Percentiles rank a stretch among this genome's conserved stretches.
phyloP scores from a whole-genome alignment of 768 basidiomycete species.

The Plicaturopsis crispa region DNA sequence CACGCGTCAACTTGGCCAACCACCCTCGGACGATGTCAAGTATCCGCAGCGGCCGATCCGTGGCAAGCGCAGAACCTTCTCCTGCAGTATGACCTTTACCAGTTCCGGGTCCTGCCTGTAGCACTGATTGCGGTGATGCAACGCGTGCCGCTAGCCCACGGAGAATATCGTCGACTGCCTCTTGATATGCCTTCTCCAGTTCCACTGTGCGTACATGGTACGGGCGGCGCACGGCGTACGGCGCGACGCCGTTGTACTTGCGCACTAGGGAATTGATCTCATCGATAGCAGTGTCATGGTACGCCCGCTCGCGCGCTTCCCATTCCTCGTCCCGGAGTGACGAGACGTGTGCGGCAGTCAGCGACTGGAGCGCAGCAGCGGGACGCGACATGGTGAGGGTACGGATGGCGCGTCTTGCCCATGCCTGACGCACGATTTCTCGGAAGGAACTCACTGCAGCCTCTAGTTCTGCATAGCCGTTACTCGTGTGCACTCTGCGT shows the following conservation, averaged over 20 bases:
- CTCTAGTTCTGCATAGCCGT: conserved; percentile 60
- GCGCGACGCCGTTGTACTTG: conserved; percentile 75
- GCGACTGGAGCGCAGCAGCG: conserved; percentile 29
- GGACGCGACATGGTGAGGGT: conserved; percentile 38
- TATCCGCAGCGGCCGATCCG: conserved; percentile 14
- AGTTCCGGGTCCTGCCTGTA: conserved; percentile 5
- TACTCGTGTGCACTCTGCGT: neutral
- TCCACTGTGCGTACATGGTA: conserved; percentile 52
- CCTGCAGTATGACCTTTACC: neutral
- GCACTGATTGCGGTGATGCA: neutral
- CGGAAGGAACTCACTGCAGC: conserved; percentile 54
- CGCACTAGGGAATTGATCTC: conserved; percentile 72
- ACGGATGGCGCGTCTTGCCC: conserved; percentile 72
- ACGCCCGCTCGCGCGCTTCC: conserved; percentile 58
- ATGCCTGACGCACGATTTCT: conserved; percentile 53
- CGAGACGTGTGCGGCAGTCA: conserved; percentile 27
- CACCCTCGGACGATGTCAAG: conserved; percentile 21
- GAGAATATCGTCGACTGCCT: conserved; percentile 45
- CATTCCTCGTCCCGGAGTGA: conserved; percentile 58
- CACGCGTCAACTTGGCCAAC: conserved; percentile 11
- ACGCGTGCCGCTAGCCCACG: conserved; percentile 22
- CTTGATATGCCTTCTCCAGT: conserved; percentile 45
- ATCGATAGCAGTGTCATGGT: conserved; percentile 60
- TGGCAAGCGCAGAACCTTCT: no score
- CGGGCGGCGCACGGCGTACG: conserved; percentile 64